Conservation (phyloP, 2,329 filamentous ascomycete genomes). For the Arthroderma sp. region DNA sequence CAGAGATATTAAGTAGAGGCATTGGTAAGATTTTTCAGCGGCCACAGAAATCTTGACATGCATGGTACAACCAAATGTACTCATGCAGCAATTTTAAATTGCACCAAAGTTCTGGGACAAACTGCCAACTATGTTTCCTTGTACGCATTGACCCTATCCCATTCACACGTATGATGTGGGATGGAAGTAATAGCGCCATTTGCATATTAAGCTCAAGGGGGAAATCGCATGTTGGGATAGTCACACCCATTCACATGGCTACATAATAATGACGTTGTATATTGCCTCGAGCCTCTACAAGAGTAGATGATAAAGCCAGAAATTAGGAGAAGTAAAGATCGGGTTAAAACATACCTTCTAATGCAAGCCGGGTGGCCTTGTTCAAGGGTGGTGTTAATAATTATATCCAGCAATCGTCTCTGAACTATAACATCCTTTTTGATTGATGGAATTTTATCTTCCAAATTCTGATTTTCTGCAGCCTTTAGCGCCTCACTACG, state of each 20-base stretch:
- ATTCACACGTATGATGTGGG: too few relatives aligned
- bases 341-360: slow-evolving; percentile 33
- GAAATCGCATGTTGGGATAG: slow-evolving; percentile 11
- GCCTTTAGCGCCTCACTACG: slow-evolving; percentile 43
- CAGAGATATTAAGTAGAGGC: too few relatives aligned
- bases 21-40: too few relatives aligned
- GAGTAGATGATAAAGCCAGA: slow-evolving; percentile 10
- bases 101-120: too few relatives aligned
- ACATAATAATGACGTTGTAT: slow-evolving; percentile 22
- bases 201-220: too few relatives aligned
- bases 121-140: too few relatives aligned
- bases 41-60: too few relatives aligned
- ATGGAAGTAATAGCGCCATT: too few relatives aligned
- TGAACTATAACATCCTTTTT: slow-evolving; percentile 45
- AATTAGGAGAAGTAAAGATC: slow-evolving; percentile 8
- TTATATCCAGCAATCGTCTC: slow-evolving; percentile 43
- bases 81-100: too few relatives aligned
- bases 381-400: slow-evolving; percentile 29
- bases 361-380: slow-evolving; percentile 34
- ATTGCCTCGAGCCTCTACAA: slow-evolving; percentile 24
- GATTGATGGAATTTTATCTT: slow-evolving; percentile 39
- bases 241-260: slow-evolving; percentile 20
- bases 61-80: too few relatives aligned
- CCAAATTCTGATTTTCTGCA: slow-evolving; percentile 45
- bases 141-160: too few relatives aligned